Percentiles rank a stretch among this genome's conserved stretches.
These are phyloP conservation scores for Ampelocalamus luodianensis DNA, from an alignment of 176 grass and related monocot genomes.

Conservation along the genomic window DNA sequence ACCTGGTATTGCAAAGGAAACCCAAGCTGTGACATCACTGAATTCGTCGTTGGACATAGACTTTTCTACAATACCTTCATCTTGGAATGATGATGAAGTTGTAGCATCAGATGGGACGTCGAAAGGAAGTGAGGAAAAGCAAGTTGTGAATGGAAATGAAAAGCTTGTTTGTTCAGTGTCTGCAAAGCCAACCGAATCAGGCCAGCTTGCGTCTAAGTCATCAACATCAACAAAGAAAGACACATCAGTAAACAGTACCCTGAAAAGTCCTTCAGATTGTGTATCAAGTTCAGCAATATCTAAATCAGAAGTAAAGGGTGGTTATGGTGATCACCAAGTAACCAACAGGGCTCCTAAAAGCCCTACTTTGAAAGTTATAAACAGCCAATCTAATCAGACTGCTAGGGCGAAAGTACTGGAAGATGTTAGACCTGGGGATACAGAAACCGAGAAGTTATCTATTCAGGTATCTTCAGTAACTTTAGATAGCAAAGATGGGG, in stretches of 20 bases:
- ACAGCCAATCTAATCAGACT: conserved; percentile 34
- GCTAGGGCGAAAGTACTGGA: conserved; percentile 16
- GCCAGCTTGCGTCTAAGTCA: conserved; percentile 17
- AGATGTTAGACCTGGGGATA: conserved; percentile 39
- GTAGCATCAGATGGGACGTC: conserved; percentile 47
- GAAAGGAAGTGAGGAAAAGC: conserved; percentile 54
- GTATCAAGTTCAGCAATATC: conserved; percentile 24
- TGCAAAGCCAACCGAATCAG: conserved; percentile 35
- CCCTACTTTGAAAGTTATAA: conserved; percentile 26
- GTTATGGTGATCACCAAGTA: conserved; percentile 6
- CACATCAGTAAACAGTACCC: conserved; percentile 17
- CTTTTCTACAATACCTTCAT: conserved; percentile 68
- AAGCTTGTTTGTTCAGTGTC: conserved; percentile 16
- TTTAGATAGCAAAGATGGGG: conserved; percentile 48
- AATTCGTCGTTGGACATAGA: conserved; percentile 57
- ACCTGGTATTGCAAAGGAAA: conserved; percentile 64
- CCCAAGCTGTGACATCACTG: conserved; percentile 36
- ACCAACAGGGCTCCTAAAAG: conserved; percentile 30
- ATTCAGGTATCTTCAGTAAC: conserved; percentile 56
- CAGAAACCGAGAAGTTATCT: conserved; percentile 47
- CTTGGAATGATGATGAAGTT: conserved; percentile 79
- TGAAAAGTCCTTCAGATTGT: conserved; percentile 43
- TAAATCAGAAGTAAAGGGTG: conserved; percentile 52
- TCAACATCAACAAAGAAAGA: conserved; percentile 36
- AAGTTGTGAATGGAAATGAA: conserved; percentile 43